These are phyloP conservation scores for Lunasporangiospora selenospora DNA, from an alignment of 192 early-diverging fungal species.

Conservation along the genomic window DNA sequence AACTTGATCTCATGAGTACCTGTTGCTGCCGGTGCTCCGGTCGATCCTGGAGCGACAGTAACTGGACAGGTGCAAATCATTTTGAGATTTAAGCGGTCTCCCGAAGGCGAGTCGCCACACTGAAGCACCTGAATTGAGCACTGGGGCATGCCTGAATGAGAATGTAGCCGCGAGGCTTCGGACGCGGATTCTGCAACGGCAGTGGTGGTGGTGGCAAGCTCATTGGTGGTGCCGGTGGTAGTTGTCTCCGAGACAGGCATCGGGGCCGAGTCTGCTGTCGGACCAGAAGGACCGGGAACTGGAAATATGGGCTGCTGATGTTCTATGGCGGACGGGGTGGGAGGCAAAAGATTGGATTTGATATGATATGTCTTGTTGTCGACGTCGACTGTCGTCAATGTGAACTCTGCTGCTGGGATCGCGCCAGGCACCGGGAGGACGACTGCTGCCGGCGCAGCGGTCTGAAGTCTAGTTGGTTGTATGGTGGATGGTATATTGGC, in stretches of 20 bases:
- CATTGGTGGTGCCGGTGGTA: not conserved
- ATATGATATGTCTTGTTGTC: slow-evolving; percentile 31
- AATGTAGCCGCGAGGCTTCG: not conserved
- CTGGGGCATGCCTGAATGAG: not conserved
- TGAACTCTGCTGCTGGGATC: slow-evolving; percentile 12
- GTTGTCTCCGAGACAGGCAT: no score
- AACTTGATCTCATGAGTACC: slow-evolving; percentile 63
- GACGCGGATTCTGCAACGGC: not conserved
- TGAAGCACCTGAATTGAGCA: slow-evolving; percentile 7
- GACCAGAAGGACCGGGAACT: no score
- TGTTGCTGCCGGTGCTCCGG: not conserved
- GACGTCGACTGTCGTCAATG: slow-evolving; percentile 17
- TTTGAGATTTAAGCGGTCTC: slow-evolving; percentile 2
- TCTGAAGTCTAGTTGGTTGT: slow-evolving; percentile 13
- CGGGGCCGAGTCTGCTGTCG: no score
- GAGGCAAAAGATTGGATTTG: slow-evolving; percentile 8
- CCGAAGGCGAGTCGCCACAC: not conserved
- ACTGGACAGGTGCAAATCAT: slow-evolving; percentile 5
- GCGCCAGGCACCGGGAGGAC: not conserved
- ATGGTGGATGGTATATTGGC: no score
- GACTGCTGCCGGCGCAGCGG: not conserved
- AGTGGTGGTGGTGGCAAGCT: not conserved
- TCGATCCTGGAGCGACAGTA: not conserved
- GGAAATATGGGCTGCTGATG: not conserved
- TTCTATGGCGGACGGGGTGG: not conserved